Evolutionary conservation across 306 rosid species (phyloP).

Genomic region (Begonia peltatifolia): DNA sequence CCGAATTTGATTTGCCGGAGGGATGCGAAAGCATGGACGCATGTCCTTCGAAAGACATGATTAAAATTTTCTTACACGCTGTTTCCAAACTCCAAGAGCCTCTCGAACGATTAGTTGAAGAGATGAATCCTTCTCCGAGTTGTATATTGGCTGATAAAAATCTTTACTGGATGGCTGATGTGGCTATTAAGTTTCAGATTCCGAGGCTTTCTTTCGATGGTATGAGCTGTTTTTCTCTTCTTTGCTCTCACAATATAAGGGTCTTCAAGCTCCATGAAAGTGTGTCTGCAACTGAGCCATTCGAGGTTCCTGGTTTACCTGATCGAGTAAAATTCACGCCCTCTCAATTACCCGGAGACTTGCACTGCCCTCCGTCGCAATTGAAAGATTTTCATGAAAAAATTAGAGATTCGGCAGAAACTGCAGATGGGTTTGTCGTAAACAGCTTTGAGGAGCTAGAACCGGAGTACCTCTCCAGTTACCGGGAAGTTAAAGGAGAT

Average conservation of each 20-base stretch:
- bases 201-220: slow-evolving; percentile 18
- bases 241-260: slow-evolving; percentile 9
- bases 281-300: slow-evolving; percentile 4
- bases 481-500: slow-evolving; percentile 13
- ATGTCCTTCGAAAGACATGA: not conserved
- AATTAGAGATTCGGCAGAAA: slow-evolving; percentile 7
- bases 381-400: not conserved
- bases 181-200: slow-evolving; percentile 4
- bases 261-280: slow-evolving; percentile 2
- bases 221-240: slow-evolving; percentile 10
- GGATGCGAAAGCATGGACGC: slow-evolving; percentile 14
- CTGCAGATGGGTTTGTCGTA: slow-evolving; percentile 25
- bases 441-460: slow-evolving; percentile 41
- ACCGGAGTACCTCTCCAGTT: slow-evolving; percentile 17
- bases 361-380: not conserved
- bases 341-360: not conserved
- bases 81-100: slow-evolving; percentile 1
- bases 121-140: slow-evolving; percentile 2
- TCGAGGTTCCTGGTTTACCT: slow-evolving; percentile 19
- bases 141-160: slow-evolving; percentile 15
- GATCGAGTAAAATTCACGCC: slow-evolving; percentile 12
- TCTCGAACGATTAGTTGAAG: slow-evolving; percentile 9
- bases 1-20: slow-evolving; percentile 13
- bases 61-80: too few relatives aligned
- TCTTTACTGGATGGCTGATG: slow-evolving; percentile 11